Base-by-base conservation (phyloP, 345 rosid genomes). In the Physaria fendleri region DNA sequence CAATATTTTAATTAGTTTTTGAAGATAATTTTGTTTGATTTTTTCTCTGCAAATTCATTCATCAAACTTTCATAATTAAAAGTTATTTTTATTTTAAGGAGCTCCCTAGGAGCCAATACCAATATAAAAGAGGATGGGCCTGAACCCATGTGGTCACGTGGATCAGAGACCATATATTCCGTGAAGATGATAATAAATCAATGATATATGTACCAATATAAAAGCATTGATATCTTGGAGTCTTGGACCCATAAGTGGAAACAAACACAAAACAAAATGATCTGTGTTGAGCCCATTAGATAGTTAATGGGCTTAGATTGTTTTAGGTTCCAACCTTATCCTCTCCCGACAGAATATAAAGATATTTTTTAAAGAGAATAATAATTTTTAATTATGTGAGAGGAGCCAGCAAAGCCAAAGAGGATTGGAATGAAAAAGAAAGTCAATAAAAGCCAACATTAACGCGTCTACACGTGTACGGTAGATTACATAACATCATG, bases 391-490 rank as follows among this genome's bases (percentile, higher is more conserved):
- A 22, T 53, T 23, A 20, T n/a, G 5, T 12, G 52, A 18, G 52
- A 40, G 52, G 40, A 48, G 68, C 64, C 58, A 55, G 56, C 45
- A 52, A n/a, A n/a, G n/a, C n/a, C n/a, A n/a, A n/a, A n/a, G n/a
- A n/a, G 20, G 74, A 62, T 62, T 62, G 46, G 52, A 16, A 30
- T 30, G 64, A 22, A 55, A 6, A 5, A 28, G 0, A 2, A 63
- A 65, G 76, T 64, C 53, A 65, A 42, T 18, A 25, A 46, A 65
- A 59, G 67, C 53, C 76, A 59, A 23, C 76, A 71, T 63, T 71
- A 59, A 71, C 67, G 67, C 76, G 67, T 66, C 25, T 1, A 43
- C 67, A 58, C 71, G 71, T 58, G 75, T 62, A 71, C 56, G 63
- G 57, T 8, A n/a, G 71, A 45, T 65, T 45, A 52, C 66, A 42